Percentiles rank a stretch among this genome's conserved stretches.
Conservation (phyloP, 371 early-diverging fungal genomes). For the Mucor indicus region DNA sequence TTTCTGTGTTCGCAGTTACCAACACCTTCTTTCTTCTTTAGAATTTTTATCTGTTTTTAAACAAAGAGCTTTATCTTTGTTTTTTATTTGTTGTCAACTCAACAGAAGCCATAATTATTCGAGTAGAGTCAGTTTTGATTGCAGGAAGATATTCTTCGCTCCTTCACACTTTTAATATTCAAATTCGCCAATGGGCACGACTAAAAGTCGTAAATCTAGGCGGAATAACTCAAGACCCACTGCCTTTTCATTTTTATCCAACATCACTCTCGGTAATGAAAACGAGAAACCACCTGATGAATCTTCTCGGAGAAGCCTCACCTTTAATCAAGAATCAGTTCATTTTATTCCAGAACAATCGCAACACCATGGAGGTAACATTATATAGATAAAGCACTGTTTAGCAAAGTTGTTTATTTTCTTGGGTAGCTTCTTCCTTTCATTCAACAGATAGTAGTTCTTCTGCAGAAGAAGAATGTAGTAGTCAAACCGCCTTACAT, state of each 20-base stretch:
- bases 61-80: neutral
- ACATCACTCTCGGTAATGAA: conserved; percentile 45
- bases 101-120: conserved; percentile 10
- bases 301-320: conserved; percentile 17
- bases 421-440: conserved; percentile 34
- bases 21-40: neutral
- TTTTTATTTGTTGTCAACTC: neutral
- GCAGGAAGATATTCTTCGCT: conserved; percentile 29
- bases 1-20: too few relatives aligned
- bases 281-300: conserved; percentile 25
- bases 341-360: neutral
- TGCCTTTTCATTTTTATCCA: conserved; percentile 46
- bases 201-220: conserved; percentile 58
- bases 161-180: conserved; percentile 13
- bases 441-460: conserved; percentile 41
- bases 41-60: neutral
- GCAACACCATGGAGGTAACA: neutral
- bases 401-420: too few relatives aligned
- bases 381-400: too few relatives aligned
- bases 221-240: conserved; percentile 53
- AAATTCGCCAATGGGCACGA: conserved; percentile 50
- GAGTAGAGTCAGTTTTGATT: conserved; percentile 15
- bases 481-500: conserved; percentile 21
- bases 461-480: conserved; percentile 26
- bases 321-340: conserved; percentile 1